Evolutionary conservation across 352 stramenopile genomes (phyloP), one percentile per base, ranked within the genome.

Genomic region (Globisporangium orthogonon): DNA sequence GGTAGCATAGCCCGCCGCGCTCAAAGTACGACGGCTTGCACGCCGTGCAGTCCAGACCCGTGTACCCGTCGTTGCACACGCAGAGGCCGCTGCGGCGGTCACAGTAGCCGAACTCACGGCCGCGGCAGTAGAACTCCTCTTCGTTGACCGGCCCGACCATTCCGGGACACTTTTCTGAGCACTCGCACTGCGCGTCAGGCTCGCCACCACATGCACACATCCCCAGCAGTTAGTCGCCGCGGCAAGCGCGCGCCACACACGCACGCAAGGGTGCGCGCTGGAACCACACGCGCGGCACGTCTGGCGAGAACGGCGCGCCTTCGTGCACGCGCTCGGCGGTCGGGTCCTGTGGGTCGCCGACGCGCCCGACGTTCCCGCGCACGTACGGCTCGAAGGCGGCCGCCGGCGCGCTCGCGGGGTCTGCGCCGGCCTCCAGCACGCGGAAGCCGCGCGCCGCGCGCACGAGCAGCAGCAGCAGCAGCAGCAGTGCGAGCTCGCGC

Each of bases 11-110:
- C 10, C 66, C 70, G 28, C 91, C 91, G 45, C 78, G 60, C 28
- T 74, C 67, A 69, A 94, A 97, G 68, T 97, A 94, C 14, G 87
- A 89, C 1, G 90, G 74, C 50, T 78, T 84, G 62, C 95, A 98
- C 23, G 69, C 52, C 3, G 78, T 86, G 63, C 94, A 98, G 50
- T 93, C 86, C 3, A 95, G 57, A 1, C 95, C 95, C 30, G 83
- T 86, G 71, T 98, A 98, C 2, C 95, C 95, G 43, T 88, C 69
- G 55, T 97, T 97, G 65, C 95, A 98, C 35, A 96, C 93, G 61
- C 95, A 98, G 1, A 92, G 80, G 0, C 95, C 94, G 37, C 69
- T 97, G 45, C 90, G 83, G 35, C 89, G 82, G 69, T 98, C 95
- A 67, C 95, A 98, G 66, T 96, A 98, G 29, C 95, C 95, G 64